Evolutionary conservation across 1,284 basidiomycete genomes (phyloP).

Genomic region (Mrakiaceae sp.): DNA sequence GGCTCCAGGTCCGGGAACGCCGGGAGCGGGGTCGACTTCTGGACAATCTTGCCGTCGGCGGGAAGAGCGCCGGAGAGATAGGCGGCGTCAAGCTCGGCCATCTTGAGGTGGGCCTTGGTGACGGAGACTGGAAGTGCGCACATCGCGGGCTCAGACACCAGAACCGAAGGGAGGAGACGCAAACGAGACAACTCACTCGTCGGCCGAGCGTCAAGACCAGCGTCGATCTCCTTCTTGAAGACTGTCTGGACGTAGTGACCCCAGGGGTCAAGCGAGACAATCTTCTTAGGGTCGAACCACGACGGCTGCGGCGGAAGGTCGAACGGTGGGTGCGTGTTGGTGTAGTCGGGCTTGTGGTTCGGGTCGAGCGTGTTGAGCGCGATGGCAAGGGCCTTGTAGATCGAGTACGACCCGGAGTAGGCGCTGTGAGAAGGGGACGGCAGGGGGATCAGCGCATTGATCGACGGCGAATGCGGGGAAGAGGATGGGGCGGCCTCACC

Average conservation of each 20-base stretch:
- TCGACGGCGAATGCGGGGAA: not conserved
- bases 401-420: conserved; percentile 84
- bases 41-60: conserved; percentile 73
- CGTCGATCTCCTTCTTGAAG: conserved; percentile 47
- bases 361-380: conserved; percentile 81
- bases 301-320: conserved; percentile 64
- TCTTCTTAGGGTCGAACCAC: conserved; percentile 73
- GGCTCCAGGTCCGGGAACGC: conserved; percentile 46
- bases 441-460: not conserved
- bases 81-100: conserved; percentile 72
- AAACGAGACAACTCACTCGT: conserved; percentile 39
- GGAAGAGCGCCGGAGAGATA: conserved; percentile 55
- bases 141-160: too few relatives aligned
- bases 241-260: conserved; percentile 67
- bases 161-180: too few relatives aligned
- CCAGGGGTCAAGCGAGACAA: conserved; percentile 90
- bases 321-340: conserved; percentile 79
- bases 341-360: conserved; percentile 74
- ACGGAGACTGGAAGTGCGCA: conserved; percentile 46
- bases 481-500: conserved; percentile 28
- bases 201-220: conserved; percentile 67
- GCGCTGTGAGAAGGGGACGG: conserved; percentile 35
- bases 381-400: conserved; percentile 84
- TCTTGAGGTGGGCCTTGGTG: conserved; percentile 50
- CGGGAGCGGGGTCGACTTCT: conserved; percentile 26